Evolutionary conservation across 495 filamentous ascomycete species (phyloP).

Genomic region (Gamarada debralockiae): DNA sequence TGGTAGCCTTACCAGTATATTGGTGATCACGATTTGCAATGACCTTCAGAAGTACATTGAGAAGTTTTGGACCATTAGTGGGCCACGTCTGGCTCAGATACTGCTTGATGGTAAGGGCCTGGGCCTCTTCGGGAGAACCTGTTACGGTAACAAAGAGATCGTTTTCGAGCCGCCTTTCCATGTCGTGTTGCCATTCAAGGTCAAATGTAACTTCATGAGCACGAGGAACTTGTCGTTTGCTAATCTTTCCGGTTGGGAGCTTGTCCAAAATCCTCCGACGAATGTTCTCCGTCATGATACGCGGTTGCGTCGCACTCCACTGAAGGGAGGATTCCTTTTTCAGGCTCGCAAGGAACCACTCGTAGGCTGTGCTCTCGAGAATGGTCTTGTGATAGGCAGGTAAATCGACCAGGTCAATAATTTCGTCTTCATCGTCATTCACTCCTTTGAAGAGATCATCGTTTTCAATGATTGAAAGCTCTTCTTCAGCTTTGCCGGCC

Average conservation of each 20-base stretch:
- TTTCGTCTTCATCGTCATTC: conserved; percentile 1
- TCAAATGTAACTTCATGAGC: conserved; percentile 7
- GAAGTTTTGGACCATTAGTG: background rate
- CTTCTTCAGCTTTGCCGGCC: conserved; percentile 4
- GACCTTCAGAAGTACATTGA: background rate
- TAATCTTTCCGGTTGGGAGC: conserved; percentile 10
- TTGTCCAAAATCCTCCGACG: background rate
- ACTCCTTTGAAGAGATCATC: conserved; percentile 6
- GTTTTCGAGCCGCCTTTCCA: background rate
- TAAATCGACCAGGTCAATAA: background rate
- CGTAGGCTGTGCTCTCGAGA: conserved; percentile 6
- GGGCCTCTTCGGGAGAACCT: background rate
- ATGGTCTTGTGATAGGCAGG: background rate
- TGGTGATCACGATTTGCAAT: background rate
- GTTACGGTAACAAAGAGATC: background rate
- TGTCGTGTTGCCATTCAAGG: background rate
- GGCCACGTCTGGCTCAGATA: conserved; percentile 12
- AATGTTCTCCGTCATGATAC: background rate
- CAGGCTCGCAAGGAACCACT: conserved; percentile 3
- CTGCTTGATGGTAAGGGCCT: conserved; percentile 1
- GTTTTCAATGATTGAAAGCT: background rate
- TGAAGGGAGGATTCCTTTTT: conserved; percentile 1
- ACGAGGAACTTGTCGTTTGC: conserved; percentile 5
- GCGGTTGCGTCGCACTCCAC: background rate
- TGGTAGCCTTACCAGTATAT: background rate